Conservation (phyloP, 352 stramenopile genomes). For the Sclerospora graminicola region DNA sequence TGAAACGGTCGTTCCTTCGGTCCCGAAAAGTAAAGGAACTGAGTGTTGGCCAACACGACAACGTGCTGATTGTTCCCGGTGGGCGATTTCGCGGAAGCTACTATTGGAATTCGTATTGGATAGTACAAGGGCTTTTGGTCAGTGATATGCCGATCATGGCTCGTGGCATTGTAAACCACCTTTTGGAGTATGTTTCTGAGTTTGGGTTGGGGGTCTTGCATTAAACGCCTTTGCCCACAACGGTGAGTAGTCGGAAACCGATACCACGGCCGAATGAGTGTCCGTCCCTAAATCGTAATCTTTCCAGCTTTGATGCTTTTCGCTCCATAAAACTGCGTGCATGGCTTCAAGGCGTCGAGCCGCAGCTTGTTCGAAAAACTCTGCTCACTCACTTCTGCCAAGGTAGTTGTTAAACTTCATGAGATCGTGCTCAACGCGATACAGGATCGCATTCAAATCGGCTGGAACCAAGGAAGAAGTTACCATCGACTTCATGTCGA, state of each 20-base stretch:
- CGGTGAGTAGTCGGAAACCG: too few relatives aligned
- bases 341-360: conserved; percentile 39
- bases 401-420: conserved; percentile 45
- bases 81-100: conserved; percentile 89
- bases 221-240: too few relatives aligned
- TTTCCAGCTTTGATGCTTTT: too few relatives aligned
- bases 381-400: conserved; percentile 28
- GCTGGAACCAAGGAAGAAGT: conserved; percentile 67
- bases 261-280: too few relatives aligned
- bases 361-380: conserved; percentile 37
- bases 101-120: conserved; percentile 93
- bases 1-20: conserved; percentile 49
- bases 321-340: conserved; percentile 59
- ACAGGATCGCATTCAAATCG: conserved; percentile 82
- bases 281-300: too few relatives aligned
- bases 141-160: conserved; percentile 74
- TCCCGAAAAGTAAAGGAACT: conserved; percentile 25
- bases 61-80: conserved; percentile 80
- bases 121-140: conserved; percentile 78
- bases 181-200: conserved; percentile 78
- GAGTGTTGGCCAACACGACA: conserved; percentile 24
- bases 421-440: conserved; percentile 66
- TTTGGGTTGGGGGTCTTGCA: too few relatives aligned
- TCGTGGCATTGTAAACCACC: conserved; percentile 70
- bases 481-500: conserved; percentile 63